These are phyloP conservation scores for Psilocybe cubensis DNA, from an alignment of 768 basidiomycete genomes.

Conservation along the genomic window DNA sequence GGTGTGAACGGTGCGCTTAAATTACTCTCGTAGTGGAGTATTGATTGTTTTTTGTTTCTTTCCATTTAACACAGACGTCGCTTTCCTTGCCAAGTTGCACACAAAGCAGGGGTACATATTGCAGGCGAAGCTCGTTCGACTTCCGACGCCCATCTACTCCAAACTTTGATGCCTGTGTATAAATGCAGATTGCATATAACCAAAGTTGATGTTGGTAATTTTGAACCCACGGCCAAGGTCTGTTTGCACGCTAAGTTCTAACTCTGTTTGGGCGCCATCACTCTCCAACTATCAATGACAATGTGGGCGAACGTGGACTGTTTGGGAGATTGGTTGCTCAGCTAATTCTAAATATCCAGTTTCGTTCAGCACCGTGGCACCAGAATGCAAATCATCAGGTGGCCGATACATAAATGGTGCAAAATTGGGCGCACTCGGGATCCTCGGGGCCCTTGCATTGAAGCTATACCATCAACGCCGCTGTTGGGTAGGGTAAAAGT, in stretches of 20 bases:
- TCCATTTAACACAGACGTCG: no score
- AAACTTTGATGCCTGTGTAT: not conserved
- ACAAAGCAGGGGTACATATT: not conserved
- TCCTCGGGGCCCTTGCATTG: no score
- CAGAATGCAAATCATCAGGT: not conserved
- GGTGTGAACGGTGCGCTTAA: no score
- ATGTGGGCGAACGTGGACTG: not conserved
- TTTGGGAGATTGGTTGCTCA: not conserved
- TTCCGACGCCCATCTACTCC: not conserved
- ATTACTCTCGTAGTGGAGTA: no score
- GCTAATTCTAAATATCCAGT: not conserved
- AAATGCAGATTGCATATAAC: not conserved
- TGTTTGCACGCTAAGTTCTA: no score
- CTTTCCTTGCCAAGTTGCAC: no score
- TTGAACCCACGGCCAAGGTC: not conserved
- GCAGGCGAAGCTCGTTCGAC: not conserved
- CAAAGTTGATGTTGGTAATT: not conserved
- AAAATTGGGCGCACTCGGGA: no score
- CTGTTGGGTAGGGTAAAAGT: no score
- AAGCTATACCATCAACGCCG: no score
- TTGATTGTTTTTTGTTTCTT: no score
- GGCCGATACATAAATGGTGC: not conserved
- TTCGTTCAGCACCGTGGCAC: not conserved
- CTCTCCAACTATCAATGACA: not conserved
- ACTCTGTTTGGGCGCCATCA: not conserved